A percentile compares a stretch with the other conserved stretches of the same genome.
Evolutionary conservation across 306 rosid species (phyloP).

Genomic region (Alnus glutinosa): DNA sequence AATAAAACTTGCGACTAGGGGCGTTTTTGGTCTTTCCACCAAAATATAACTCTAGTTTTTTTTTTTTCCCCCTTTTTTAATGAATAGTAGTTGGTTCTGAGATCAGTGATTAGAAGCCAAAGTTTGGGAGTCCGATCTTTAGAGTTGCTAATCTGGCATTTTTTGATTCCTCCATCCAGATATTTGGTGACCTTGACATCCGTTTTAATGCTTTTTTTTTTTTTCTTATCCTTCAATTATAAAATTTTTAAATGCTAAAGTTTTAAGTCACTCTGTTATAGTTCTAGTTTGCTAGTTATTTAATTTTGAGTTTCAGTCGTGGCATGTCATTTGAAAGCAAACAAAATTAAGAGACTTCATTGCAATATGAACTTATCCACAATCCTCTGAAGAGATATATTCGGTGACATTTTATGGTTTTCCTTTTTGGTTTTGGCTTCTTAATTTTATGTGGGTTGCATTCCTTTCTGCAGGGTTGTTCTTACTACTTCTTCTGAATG

Average conservation of each 20-base stretch:
- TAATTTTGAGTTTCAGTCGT: neutral
- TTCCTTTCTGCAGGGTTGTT: conserved; percentile 58
- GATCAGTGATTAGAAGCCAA: neutral
- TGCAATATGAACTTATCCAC: neutral
- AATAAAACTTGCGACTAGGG: neutral
- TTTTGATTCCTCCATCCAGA: neutral
- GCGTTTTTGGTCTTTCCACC: neutral
- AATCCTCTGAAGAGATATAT: neutral
- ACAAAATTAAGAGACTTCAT: neutral
- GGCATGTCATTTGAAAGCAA: neutral
- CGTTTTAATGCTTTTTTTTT: neutral
- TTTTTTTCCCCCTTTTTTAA: neutral
- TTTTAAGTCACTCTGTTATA: neutral
- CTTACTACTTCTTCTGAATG: conserved; percentile 76
- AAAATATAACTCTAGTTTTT: neutral
- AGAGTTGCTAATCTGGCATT: neutral
- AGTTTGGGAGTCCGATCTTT: neutral
- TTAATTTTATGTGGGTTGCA: neutral
- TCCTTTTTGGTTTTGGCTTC: conserved; percentile 21
- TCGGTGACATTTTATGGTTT: neutral
- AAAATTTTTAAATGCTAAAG: neutral
- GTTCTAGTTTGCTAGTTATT: neutral
- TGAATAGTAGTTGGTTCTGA: neutral
- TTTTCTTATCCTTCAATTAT: neutral
- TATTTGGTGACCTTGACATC: neutral